Evolutionary conservation across 331 rosid species (phyloP), one percentile per base, ranked within the genome.

Genomic region (Dryas integrifolia): DNA sequence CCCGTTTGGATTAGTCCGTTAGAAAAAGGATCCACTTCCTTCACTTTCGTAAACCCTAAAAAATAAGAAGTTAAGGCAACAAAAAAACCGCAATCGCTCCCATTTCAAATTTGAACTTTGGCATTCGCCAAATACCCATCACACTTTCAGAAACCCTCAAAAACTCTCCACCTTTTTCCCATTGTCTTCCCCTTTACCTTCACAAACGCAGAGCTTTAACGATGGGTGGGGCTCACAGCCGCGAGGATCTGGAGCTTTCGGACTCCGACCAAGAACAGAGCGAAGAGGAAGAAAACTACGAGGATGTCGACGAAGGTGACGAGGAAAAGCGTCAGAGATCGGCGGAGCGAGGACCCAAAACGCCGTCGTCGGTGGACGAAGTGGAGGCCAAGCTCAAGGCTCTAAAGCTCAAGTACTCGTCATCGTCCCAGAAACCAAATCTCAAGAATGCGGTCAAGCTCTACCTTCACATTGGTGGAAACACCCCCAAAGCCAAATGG

Each of bases 401-500:
- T 11, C 85, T 92, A 16, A 88, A 88, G 79, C 92, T 95, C 64
- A 95, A 92, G 75, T 95, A 95, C 81, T 74, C 92, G 7, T 67
- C 88, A 6, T 48, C 77, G 65, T 67, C 75, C 65, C 87, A 73
- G 38, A 80, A 69, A 59, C 77, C 87, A 15, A 78, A 50, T 64
- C 44, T 81, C 24, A 92, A 85, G 59, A 81, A 85, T 49, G 87
- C 90, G 35, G 93, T 88, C 49, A 95, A 89, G 86, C 98, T 95
- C 49, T 95, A 92, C 75, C 86, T 87, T 10, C 91, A 88, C 67
- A 67, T 91, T 1, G 95, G 90, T 6, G 98, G 98, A 11, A 85
- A 85, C 83, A 84, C 98, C 21, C 96, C 96, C 4, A 83, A 81
- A 24, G 96, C 97, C 3, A 95, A 95, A 82, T 95, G 99, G 99